Evolutionary conservation across 2,329 filamentous ascomycete species (phyloP).

Genomic region (Alternaria conjuncta): DNA sequence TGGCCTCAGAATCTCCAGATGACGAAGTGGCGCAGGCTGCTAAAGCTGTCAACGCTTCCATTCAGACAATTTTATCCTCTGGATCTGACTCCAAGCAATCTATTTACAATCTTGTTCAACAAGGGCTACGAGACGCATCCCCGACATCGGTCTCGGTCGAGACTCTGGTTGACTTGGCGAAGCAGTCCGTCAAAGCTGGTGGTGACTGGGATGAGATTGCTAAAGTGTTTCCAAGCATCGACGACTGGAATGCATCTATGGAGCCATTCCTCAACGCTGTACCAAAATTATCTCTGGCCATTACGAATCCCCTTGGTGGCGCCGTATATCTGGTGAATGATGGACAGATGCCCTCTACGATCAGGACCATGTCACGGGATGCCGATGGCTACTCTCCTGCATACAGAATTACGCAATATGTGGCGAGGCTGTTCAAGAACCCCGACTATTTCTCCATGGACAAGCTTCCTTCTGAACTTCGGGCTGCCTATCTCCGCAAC

Average conservation of each 20-base stretch:
- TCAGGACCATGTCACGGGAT: conserved; percentile 62
- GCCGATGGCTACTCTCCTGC: conserved; percentile 73
- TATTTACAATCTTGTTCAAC: conserved; percentile 60
- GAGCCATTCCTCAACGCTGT: conserved; percentile 58
- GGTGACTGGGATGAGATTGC: conserved; percentile 35
- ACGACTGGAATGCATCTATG: conserved; percentile 71
- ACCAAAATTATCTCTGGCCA: conserved; percentile 70
- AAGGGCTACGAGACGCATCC: conserved; percentile 57
- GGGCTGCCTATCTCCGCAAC: conserved; percentile 52
- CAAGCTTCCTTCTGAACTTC: conserved; percentile 33
- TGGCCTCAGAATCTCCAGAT: conserved; percentile 60
- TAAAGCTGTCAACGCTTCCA: conserved; percentile 44
- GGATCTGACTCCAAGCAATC: conserved; percentile 52
- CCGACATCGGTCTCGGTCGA: conserved; percentile 57
- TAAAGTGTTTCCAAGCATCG: conserved; percentile 67
- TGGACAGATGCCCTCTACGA: conserved; percentile 23
- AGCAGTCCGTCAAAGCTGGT: conserved; percentile 53
- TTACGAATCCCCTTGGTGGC: conserved; percentile 76
- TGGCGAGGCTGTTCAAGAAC: conserved; percentile 62
- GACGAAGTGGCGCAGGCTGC: conserved; percentile 59
- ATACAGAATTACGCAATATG: conserved; percentile 77
- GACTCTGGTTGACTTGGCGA: conserved; percentile 62
- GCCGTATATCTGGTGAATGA: conserved; percentile 67
- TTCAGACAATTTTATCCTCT: conserved; percentile 47
- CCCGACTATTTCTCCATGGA: conserved; percentile 46